Evolutionary conservation across 2,329 filamentous ascomycete genomes (phyloP).

Genomic region (Alternaria longipes): DNA sequence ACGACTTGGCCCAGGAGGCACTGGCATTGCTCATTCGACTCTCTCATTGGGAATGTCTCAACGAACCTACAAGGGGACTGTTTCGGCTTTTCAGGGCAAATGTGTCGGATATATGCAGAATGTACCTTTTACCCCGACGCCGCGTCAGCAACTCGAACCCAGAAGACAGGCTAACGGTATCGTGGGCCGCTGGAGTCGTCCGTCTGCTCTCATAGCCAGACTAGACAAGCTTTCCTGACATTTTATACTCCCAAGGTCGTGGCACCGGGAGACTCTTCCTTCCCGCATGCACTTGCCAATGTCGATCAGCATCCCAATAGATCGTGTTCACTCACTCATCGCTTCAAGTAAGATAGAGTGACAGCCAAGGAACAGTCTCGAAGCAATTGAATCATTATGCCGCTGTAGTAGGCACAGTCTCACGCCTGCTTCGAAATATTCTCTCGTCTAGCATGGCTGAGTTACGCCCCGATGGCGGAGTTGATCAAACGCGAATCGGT

Average conservation of each 20-base stretch:
- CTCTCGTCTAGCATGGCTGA: conserved; percentile 15
- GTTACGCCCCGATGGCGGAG: conserved; percentile 24
- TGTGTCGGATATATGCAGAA: conserved; percentile 15
- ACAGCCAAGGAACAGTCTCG: background rate
- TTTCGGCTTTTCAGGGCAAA: conserved; percentile 11
- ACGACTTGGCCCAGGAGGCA: conserved; percentile 10
- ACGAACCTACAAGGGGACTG: conserved; percentile 3
- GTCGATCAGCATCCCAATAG: background rate
- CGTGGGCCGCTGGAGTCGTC: conserved; percentile 13
- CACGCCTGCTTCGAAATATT: conserved; percentile 12
- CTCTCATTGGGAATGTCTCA: conserved; percentile 23
- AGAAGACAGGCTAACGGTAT: conserved; percentile 15
- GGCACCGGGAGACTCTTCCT: conserved; percentile 9
- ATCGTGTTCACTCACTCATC: background rate
- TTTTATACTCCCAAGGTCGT: background rate
- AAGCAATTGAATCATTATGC: conserved; percentile 4
- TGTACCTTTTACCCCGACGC: conserved; percentile 27
- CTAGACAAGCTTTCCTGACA: conserved; percentile 14
- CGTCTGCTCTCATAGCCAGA: conserved; percentile 3
- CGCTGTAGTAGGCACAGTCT: conserved; percentile 11
- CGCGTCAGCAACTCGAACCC: conserved; percentile 34
- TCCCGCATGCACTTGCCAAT: background rate
- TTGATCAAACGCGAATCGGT: conserved; percentile 11
- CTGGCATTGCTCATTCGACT: background rate
- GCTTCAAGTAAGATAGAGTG: background rate